Evolutionary conservation across 257 asterid genomes (phyloP), one percentile per base, ranked within the genome.

Genomic region (Ocimum tenuiflorum): DNA sequence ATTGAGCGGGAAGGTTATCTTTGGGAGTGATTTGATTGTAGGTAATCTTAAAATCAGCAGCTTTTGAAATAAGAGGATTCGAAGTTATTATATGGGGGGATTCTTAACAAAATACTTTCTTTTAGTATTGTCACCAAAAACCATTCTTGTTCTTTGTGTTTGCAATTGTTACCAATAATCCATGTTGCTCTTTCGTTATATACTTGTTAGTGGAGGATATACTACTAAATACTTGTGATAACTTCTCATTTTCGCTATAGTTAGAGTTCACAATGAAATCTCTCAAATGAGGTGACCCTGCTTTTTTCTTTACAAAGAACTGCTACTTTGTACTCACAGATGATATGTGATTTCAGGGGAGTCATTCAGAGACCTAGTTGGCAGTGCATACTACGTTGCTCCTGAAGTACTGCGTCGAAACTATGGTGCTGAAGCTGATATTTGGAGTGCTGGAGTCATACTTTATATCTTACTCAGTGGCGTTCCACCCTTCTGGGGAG

Each of bases 401-500:
- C 96, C 97, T 38, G 97, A 88, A 75, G 97, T 91, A 53, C 69
- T 91, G 71, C 90, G 88, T 55, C 80, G 92, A 48, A 82, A 79
- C 67, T 91, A 91, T 65, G 83, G 96, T 29, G 82, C 79, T 14
- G 97, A 88, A 79, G 95, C 92, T 68, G 97, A 91, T 84, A 75
- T 91, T 39, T 91, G 95, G 92, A 88, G 97, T 77, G 96, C 92
- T 38, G 97, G 97, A 50, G 96, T 91, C 24, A 91, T 91, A 68
- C 85, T 88, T 6, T 88, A 88, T 70, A 82, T 88, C 74, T 63
- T 91, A 70, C 90, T 91, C 49, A 79, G 97, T 59, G 95, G 97
- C 0, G 95, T 91, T 63, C 96, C 97, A 13, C 97, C 97, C 23
- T 91, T 91, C 64, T 88, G 88, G 87, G 97, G 97, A 87, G 97